Evolutionary conservation across 768 basidiomycete genomes (phyloP), one percentile per base, ranked within the genome.

Genomic region (Pisolithus albus): DNA sequence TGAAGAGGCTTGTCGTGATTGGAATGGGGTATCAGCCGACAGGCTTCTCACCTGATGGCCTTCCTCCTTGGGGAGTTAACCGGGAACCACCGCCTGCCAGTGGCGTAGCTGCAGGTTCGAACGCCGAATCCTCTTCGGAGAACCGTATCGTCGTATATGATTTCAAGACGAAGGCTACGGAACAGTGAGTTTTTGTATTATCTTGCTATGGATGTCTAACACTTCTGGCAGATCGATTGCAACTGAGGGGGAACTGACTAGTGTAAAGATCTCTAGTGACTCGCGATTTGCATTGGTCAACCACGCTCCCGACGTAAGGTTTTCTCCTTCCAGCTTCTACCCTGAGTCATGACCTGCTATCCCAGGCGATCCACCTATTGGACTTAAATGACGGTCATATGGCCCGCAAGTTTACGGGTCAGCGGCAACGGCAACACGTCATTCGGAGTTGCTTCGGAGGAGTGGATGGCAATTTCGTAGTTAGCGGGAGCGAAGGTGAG

Each of bases 401-500:
- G 52, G 76, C 84, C 23, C 84, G 87, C 54, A 92, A 84, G 68
- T 95, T 86, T 64, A 81, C 81, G 4, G 96, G 93, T 7, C 94
- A 96, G 56, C 79, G 77, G 28, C 92, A 95, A 66, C 81, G 82
- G 2, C 76, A 79, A 26, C 88, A 92, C 66, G 83, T 96, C 56
- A 88, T 98, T 54, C 82, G 91, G 52, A 91, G 89, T 66, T 94
- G 91, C 63, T 97, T 98, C 68, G 96, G 94, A 26, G 94, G 95
- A 26, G 73, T 84, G 48, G 83, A 88, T 61, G 86, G 84, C 48
- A 90, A 87, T 63, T 93, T 94, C 64, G 79, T 99, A 47, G 80
- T 92, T 54, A 92, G 89, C 61, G 96, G 95, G 19, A 95, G 92
- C 62, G 95, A 97, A 83, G 95, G 95, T 91, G 57, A 48, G 79